Base-by-base conservation (phyloP, 345 rosid species). In the Raphanus raphanistrum region DNA sequence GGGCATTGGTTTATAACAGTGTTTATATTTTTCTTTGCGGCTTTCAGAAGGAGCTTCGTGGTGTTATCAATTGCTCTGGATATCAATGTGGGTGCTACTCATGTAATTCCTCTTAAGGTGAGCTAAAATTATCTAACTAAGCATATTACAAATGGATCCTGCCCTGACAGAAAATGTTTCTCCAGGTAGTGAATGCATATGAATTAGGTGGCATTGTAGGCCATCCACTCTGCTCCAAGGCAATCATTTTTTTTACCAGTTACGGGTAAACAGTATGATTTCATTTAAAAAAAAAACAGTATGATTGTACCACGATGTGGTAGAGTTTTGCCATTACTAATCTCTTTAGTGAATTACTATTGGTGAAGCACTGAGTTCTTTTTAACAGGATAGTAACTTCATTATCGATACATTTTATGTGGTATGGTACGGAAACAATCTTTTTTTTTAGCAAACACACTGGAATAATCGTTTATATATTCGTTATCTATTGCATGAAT, bases 21-120 rank as follows among this genome's bases (percentile, higher is more conserved):
- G 48, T 41, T 41, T 41, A 4, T 41, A 4, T 41, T 41, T 11
- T 13, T 35, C 10, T 25, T 70, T 5, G 11, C 21, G 31, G 45
- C 17, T 64, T 31, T 4, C 63, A 74, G 32, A 74, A 90, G 90
- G 93, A 86, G 82, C 88, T 90, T 29, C 82, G 82, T 0, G 97
- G 90, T 26, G 55, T 85, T 58, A 85, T 92, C 75, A 87, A 88
- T 80, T 93, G 89, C 74, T 85, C 92, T 26, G 95, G 97, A 73
- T 92, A 90, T 83, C 90, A 83, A 63, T 92, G 97, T 29, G 90
- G 91, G 16, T 89, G 97, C 61, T 86, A 80, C 54, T 79, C 87
- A 21, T 92, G 97, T 74, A 84, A 86, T 65, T 84, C 73, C 68
- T 79, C 88, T 17, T 17, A 88, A 90, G 92, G 93, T 89, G 73